phyloP scores from a whole-genome alignment of 2,329 filamentous ascomycete species.

The Pyricularia sp. region DNA sequence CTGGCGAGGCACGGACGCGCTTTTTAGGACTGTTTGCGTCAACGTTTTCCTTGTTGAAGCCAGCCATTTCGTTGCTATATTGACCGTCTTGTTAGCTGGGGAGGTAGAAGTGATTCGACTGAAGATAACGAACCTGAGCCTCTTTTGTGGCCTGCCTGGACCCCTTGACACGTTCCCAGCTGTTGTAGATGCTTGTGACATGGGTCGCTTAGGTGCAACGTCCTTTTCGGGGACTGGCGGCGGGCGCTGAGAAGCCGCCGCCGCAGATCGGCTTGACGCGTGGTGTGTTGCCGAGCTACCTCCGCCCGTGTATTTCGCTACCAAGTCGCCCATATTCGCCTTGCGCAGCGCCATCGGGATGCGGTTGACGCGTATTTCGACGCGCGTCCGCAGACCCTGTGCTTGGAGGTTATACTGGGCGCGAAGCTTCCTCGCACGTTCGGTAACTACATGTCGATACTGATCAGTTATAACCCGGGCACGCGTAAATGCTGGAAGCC shows the following conservation, averaged over 20 bases:
- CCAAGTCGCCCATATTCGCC: conserved; percentile 68
- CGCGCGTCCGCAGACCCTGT: conserved; percentile 68
- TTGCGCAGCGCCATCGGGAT: conserved; percentile 71
- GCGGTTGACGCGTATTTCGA: conserved; percentile 87
- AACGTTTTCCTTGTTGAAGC: conserved; percentile 67
- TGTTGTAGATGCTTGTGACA: conserved; percentile 4
- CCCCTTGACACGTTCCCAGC: conserved; percentile 5
- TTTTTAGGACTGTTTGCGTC: conserved; percentile 56
- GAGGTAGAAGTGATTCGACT: neutral
- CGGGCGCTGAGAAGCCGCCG: conserved; percentile 17
- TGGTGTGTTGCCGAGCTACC: conserved; percentile 23
- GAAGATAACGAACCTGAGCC: conserved; percentile 32
- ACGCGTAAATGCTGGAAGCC: neutral
- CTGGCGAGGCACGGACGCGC: conserved; percentile 30
- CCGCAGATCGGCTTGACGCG: conserved; percentile 10
- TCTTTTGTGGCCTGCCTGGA: conserved; percentile 26
- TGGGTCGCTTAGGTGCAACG: conserved; percentile 6
- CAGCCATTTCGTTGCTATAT: conserved; percentile 47
- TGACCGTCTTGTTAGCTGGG: neutral
- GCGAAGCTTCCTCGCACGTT: conserved; percentile 74
- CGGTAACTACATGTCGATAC: conserved; percentile 48
- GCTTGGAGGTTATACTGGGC: conserved; percentile 84
- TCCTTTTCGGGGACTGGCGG: conserved; percentile 41
- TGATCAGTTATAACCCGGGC: neutral
- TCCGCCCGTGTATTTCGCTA: conserved; percentile 34